phyloP scores from a whole-genome alignment of 2,329 filamentous ascomycete genomes.

The Cladosporium oxysporum region DNA sequence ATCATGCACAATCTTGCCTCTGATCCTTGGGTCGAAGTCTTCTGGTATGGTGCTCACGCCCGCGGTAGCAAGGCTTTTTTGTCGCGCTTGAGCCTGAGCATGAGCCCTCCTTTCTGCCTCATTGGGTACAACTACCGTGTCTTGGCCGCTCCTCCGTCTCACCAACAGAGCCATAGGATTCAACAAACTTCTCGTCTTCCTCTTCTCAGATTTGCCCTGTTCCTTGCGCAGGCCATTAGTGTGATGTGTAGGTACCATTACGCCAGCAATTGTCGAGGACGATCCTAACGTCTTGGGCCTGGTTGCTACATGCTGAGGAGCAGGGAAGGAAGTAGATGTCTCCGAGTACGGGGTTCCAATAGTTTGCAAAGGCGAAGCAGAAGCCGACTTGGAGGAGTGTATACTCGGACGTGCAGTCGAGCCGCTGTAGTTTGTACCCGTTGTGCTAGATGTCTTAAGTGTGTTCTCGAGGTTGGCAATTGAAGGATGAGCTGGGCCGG shows the following conservation, averaged over 20 bases:
- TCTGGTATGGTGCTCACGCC: constrained; percentile 54
- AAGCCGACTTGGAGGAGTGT: constrained; percentile 24
- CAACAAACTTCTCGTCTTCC: constrained; percentile 43
- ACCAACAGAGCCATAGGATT: constrained; percentile 64
- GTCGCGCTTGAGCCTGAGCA: constrained; percentile 48
- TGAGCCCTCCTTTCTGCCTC: constrained; percentile 30
- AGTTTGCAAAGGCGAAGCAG: constrained; percentile 25
- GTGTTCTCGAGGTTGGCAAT: background rate
- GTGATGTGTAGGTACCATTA: constrained; percentile 39
- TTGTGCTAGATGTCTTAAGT: constrained; percentile 8
- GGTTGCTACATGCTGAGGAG: constrained; percentile 37
- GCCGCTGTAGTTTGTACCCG: constrained; percentile 29
- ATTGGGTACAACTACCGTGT: constrained; percentile 22
- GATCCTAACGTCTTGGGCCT: constrained; percentile 34
- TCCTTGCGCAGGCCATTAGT: constrained; percentile 24
- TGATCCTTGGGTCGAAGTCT: constrained; percentile 64
- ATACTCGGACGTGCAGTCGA: constrained; percentile 30
- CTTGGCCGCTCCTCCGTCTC: constrained; percentile 54
- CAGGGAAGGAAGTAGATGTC: constrained; percentile 34
- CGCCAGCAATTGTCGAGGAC: constrained; percentile 37
- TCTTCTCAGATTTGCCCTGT: constrained; percentile 46
- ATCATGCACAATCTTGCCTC: constrained; percentile 64
- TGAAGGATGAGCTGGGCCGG: constrained; percentile 1
- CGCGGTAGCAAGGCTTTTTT: constrained; percentile 54
- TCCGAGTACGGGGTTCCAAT: constrained; percentile 36